Evolutionary conservation across 2,329 filamentous ascomycete species (phyloP).

Genomic region (Daldinia sp.): DNA sequence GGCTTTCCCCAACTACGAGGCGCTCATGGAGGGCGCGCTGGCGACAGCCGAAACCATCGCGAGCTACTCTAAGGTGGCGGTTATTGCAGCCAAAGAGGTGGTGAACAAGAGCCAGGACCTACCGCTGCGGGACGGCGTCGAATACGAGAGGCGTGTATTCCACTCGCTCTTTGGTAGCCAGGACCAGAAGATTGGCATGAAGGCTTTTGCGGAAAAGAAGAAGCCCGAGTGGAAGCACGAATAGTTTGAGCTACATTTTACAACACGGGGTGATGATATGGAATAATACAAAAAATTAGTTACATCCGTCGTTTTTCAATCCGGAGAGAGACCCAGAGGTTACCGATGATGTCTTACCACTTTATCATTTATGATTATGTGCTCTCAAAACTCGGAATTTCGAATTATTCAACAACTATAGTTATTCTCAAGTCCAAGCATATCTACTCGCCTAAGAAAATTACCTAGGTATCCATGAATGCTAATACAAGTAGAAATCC

Average conservation of each 20-base stretch:
- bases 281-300: background rate
- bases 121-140: constrained; percentile 85
- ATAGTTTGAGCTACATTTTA: constrained; percentile 50
- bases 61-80: constrained; percentile 82
- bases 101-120: constrained; percentile 99
- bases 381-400: background rate
- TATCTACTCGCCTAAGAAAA: too few relatives aligned
- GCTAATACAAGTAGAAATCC: background rate
- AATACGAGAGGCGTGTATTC: constrained; percentile 93
- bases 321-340: background rate
- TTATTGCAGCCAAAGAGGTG: constrained; percentile 94
- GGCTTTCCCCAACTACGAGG: constrained; percentile 80
- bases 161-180: constrained; percentile 91
- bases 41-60: constrained; percentile 91
- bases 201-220: constrained; percentile 93
- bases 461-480: too few relatives aligned
- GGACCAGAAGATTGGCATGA: constrained; percentile 98
- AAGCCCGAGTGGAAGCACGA: constrained; percentile 90
- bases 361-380: background rate
- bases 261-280: background rate
- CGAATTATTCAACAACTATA: background rate
- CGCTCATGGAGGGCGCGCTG: constrained; percentile 81
- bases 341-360: background rate
- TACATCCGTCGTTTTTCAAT: background rate
- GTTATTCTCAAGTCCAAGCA: too few relatives aligned